Evolutionary conservation across 2,329 filamentous ascomycete genomes (phyloP), one percentile per base, ranked within the genome.

Genomic region (Aspergillus aculeatinus): DNA sequence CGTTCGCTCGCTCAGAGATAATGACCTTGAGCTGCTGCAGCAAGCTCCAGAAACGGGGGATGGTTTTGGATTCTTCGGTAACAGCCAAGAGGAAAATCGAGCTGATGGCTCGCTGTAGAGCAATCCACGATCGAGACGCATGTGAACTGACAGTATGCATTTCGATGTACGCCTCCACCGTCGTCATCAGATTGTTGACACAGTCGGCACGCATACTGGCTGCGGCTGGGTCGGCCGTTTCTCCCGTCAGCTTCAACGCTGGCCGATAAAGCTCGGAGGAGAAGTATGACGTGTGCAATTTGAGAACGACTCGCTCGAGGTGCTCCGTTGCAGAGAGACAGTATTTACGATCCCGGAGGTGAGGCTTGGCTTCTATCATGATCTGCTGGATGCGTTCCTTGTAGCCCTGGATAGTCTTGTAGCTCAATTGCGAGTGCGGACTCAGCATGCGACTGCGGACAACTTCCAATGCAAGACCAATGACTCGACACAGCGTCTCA

Each of bases 211-310:
- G 81, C 68, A 87, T 72, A 35, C 68, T 70, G 7, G 68, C 60
- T 6, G 68, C 70, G 23, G 65, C 63, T n/a, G 79, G 11, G 72
- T 81, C 67, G 72, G 78, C 63, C 71, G 76, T 47, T 44, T 81
- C 79, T 9, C 76, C 77, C 48, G 77, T 75, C 10, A 82, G 79
- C 66, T 84, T 86, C 67, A 88, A 80, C 25, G 85, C 83, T 35
- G 85, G 84, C 33, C 85, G 81, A 68, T 83, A 87, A 33, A 87
- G 81, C 72, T 87, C 85, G 4, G 85, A 87, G 23, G 82, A 82
- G 60, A 86, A 82, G 70, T 87, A 88, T 7, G 84, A 86, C 21
- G 83, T 82, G 68, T 88, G 85, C 4, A 88, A 74, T 66, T 86
- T 86, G 4, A 87, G 70, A 0, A 83, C 84, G 72, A 85, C 83